These are phyloP conservation scores for Cucumis melo DNA, from an alignment of 306 rosid genomes.

Conservation along the genomic window DNA sequence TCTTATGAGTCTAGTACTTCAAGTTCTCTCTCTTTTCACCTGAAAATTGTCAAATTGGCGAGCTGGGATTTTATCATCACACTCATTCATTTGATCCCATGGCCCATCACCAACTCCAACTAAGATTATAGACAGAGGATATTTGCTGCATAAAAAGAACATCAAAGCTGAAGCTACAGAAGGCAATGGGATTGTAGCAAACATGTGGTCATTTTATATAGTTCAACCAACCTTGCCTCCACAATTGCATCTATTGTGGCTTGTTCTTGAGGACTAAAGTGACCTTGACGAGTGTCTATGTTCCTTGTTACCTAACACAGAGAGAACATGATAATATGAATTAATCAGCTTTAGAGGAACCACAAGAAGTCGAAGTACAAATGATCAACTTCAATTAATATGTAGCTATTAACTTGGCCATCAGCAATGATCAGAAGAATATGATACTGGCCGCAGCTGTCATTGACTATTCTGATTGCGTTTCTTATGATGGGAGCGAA, in stretches of 20 bases:
- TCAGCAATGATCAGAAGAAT: slow-evolving; percentile 27
- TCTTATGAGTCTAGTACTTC: background rate
- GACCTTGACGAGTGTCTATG: background rate
- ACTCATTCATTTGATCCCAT: slow-evolving; percentile 18
- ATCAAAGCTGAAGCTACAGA: background rate
- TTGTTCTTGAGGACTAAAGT: slow-evolving; percentile 17
- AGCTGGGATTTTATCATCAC: slow-evolving; percentile 11
- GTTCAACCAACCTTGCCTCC: slow-evolving; percentile 13
- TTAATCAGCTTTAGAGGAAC: background rate
- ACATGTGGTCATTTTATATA: background rate
- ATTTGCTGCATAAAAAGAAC: slow-evolving; percentile 10
- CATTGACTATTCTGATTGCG: slow-evolving; percentile 18
- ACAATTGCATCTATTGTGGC: slow-evolving; percentile 14
- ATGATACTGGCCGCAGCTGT: slow-evolving; percentile 17
- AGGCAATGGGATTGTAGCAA: background rate
- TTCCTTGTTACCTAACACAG: slow-evolving; percentile 17
- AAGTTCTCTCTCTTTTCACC: slow-evolving; percentile 1
- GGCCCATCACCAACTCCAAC: slow-evolving; percentile 35
- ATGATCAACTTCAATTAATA: background rate
- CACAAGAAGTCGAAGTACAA: background rate
- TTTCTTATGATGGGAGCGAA: slow-evolving; percentile 20
- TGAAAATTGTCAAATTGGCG: slow-evolving; percentile 21
- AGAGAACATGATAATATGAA: background rate
- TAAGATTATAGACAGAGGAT: slow-evolving; percentile 20
- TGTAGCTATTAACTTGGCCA: background rate